Base-by-base conservation (phyloP, 176 grass and related monocot species). In the Puya raimondii region DNA sequence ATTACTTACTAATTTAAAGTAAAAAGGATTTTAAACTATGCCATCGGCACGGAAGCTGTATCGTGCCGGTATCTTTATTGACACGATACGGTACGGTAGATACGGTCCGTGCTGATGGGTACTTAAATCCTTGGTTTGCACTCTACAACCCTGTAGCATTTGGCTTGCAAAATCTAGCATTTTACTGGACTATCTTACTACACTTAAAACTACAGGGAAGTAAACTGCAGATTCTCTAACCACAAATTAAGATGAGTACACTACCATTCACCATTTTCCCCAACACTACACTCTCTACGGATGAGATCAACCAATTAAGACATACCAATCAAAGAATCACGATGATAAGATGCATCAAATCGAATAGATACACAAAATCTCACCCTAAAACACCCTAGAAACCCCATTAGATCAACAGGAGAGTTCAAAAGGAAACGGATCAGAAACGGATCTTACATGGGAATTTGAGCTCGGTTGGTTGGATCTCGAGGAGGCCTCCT, bases 401-500 rank as follows among this genome's bases (percentile, higher is more conserved):
- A n/a, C 15, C 53, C 53, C 7, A 61, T 6, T 17, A 12, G 15
- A 21, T 65, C 23, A 49, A 65, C 14, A 23, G 1, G 22, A 68
- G 47, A 68, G 10, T 29, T 25, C 10, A 22, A 68, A 61, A 69
- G 23, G n/a, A 33, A 48, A 48, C 7, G 25, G 33, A 29, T 65
- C 11, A 67, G 48, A 50, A 18, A 57, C 16, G 66, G 61, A 12
- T 72, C 89, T 93, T 86, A 99, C 94, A 99, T 9, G 74, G 87
- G 51, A 99, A 99, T 80, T 81, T 72, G 23, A 99, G 87, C 87
- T 93, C 89, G 16, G 71, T 81, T 4, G 94, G 94, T 64, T 88
- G 87, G 89, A 99, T 90, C 74, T 99, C 87, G 68, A 99, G 89
- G 51, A 90, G 78, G 70, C 53, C 79, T 78, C 49, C 82, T 59